A percentile compares a stretch with the other conserved stretches of the same genome.
Conservation (phyloP, 768 basidiomycete species). For the Tylopilus balloui region DNA sequence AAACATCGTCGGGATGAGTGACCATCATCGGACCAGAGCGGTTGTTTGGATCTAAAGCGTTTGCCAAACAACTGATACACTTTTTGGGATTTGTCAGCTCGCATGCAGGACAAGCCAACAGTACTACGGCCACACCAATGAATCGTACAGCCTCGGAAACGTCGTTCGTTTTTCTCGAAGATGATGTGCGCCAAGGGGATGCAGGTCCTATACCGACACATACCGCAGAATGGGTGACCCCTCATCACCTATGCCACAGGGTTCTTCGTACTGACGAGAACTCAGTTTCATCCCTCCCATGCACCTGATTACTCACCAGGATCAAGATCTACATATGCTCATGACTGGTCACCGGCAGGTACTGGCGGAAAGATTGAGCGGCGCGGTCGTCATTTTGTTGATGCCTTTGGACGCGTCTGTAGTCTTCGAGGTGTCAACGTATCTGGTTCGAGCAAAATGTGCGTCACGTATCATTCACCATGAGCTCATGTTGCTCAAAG, state of each 20-base stretch:
- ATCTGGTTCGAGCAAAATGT: slow-evolving; percentile 81
- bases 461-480: slow-evolving; percentile 4
- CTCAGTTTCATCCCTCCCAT: slow-evolving; percentile 45
- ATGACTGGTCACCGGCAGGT: slow-evolving; percentile 61
- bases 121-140: slow-evolving; percentile 20
- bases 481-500: slow-evolving; percentile 19
- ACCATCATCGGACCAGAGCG: neutral
- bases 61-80: slow-evolving; percentile 28
- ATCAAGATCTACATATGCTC: slow-evolving; percentile 51
- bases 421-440: slow-evolving; percentile 82
- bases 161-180: slow-evolving; percentile 47
- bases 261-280: neutral
- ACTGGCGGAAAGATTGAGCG: slow-evolving; percentile 54
- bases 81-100: slow-evolving; percentile 1
- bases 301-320: slow-evolving; percentile 44
- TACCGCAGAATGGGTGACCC: slow-evolving; percentile 3
- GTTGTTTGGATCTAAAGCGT: slow-evolving; percentile 30
- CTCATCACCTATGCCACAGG: neutral
- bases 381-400: slow-evolving; percentile 79
- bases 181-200: slow-evolving; percentile 8
- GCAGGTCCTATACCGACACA: neutral
- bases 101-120: neutral
- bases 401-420: slow-evolving; percentile 75
- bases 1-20: slow-evolving; percentile 2
- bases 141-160: slow-evolving; percentile 37